Conservation (phyloP, 2,329 filamentous ascomycete species). For the Aspergillus texensis region DNA sequence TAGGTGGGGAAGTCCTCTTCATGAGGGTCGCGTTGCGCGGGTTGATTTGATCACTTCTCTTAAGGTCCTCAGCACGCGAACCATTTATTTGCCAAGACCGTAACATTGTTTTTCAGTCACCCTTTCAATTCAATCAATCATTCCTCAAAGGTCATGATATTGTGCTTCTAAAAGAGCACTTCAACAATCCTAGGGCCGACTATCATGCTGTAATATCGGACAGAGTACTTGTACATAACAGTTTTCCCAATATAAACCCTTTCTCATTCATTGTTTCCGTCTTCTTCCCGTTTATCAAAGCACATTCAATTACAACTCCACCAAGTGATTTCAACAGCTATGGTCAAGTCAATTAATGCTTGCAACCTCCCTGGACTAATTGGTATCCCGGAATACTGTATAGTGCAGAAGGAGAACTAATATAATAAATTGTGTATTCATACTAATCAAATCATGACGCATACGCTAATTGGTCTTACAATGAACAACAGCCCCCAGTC, state of each 20-base stretch:
- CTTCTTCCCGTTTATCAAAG: background rate
- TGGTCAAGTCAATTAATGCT: no score
- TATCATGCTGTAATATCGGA: background rate
- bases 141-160: background rate
- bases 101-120: background rate
- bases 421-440: background rate
- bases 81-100: background rate
- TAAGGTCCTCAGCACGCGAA: constrained; percentile 3
- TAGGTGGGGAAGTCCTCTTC: background rate
- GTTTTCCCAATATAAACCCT: background rate
- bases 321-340: no score
- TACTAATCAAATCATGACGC: background rate
- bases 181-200: background rate
- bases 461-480: background rate
- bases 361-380: no score
- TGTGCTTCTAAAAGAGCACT: background rate
- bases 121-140: background rate
- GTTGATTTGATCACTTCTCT: background rate
- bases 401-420: background rate
- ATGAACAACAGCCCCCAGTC: background rate
- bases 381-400: background rate
- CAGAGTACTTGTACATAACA: background rate
- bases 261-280: no score
- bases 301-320: no score
- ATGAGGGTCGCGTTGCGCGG: constrained; percentile 22